Base-by-base conservation (phyloP, 179 eudicot genomes). In the Silene noctiflora region DNA sequence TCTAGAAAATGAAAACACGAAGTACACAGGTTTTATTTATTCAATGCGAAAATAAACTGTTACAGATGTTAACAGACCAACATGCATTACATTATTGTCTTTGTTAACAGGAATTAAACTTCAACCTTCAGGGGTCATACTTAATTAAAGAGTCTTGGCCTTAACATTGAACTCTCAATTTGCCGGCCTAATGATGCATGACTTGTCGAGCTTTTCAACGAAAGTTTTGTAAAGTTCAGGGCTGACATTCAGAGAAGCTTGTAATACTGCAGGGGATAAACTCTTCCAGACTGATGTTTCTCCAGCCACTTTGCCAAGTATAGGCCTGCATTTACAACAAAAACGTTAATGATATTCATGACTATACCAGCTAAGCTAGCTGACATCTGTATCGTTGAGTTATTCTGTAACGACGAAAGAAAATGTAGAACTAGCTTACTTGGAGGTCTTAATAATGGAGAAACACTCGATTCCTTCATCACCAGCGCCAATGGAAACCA, bases 381-480 rank as follows among this genome's bases (percentile, higher is more conserved):
- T 48, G n/a, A 48, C 56, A 48, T 2, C 56, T 48, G 14, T 35
- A 35, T 35, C 6, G 9, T 7, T 35, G 42, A 6, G 1, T 35
- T 35, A 6, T 35, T 35, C 42, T 5, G 42, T 4, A 35, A 35
- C 42, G 9, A 6, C 3, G 35, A 33, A 4, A 65, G 17, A 20
- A 1, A 4, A 39, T 19, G 72, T 19, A 12, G 27, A 56, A 44
- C 6, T 24, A 16, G 62, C 81, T 78, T 82, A 82, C 90, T 77
- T 65, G 12, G 86, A 69, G 21, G 86, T 80, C 2, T 84, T 84
- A 3, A 80, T 8, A 20, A 82, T 82, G 1, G 82, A 67, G 69
- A 82, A 75, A 24, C 79, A 77, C 44, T 87, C 85, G 76, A 87
- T 71, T 56, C 90, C 88, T n/a, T 77, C 48, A 7, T 29, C 79